These are phyloP conservation scores for Heritiera fomes DNA, from an alignment of 345 rosid genomes.

Conservation along the genomic window DNA sequence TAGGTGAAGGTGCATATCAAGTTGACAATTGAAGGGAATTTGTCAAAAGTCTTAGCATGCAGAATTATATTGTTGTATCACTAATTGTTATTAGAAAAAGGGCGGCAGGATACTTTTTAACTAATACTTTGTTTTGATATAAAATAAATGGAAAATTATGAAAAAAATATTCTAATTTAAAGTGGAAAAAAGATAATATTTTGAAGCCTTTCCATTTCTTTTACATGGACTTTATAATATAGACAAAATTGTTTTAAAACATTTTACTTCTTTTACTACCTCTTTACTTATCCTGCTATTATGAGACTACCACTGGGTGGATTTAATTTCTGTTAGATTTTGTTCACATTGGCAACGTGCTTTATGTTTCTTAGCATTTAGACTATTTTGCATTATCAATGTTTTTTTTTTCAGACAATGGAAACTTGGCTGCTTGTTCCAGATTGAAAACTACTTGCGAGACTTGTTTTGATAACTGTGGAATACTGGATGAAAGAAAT, in stretches of 20 bases:
- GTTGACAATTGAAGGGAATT: not conserved
- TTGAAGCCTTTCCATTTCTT: not conserved
- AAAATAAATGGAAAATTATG: not conserved
- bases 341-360: not conserved
- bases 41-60: not conserved
- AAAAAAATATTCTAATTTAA: not conserved
- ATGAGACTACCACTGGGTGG: not conserved
- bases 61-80: not conserved
- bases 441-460: too few species aligned
- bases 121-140: not conserved
- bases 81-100: not conserved
- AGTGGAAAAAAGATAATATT: not conserved
- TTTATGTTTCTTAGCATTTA: not conserved
- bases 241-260: not conserved
- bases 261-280: not conserved
- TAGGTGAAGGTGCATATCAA: not conserved
- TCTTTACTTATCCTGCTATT: not conserved
- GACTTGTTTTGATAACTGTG: too few species aligned
- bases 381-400: too few species aligned
- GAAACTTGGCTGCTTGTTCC: too few species aligned
- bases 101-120: not conserved
- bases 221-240: conserved; percentile 1
- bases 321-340: not conserved
- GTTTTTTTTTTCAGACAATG: too few species aligned
- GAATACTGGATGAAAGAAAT: too few species aligned